Base-by-base conservation (phyloP, 495 filamentous ascomycete genomes). In the Penicillium crystallinum region DNA sequence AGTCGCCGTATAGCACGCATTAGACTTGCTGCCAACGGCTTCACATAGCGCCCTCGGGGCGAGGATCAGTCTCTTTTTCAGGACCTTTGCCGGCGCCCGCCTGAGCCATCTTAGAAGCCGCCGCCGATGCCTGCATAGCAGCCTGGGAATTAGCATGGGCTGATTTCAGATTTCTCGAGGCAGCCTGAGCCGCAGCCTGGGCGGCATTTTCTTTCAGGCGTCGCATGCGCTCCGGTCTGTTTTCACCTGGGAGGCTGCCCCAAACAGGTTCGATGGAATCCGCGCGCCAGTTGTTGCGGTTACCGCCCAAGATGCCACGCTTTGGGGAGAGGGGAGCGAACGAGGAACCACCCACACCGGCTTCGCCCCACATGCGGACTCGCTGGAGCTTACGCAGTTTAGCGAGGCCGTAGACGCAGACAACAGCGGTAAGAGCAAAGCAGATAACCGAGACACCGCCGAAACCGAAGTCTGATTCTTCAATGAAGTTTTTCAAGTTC, bases 401-500 rank as follows among this genome's bases (percentile, higher is more conserved):
- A 19, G 77, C 77, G 17, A 97, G 74, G 5, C 92, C 91, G 66
- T 89, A 95, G 34, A 76, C 74, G 68, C 86, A 90, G 48, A 95
- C 89, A 8, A 90, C 53, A 33, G 81, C 80, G 12, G 86, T 87
- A 68, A 93, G 84, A 44, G 86, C 69, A 51, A 88, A 78, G 49
- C 86, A 91, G 56, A 78, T 76, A 12, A 69, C 75, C 3, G 84
- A 88, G 54, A 97, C 84, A 37, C 79, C 82, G 23, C 77, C 74
- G 67, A 98, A 97, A 9, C 91, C 93, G 61, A 91, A 76, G 67
- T 90, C 83, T n/a, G 88, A 89, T 68, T 97, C 93, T 74, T 98
- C 93, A 56, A 97, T 86, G 69, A 97, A 98, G 69, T 97, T 97
- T 64, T 96, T 95, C 55, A 98, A 76, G 71, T 98, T 98, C 91